A percentile compares a stretch with the other conserved stretches of the same genome.
These are phyloP conservation scores for Colletotrichum cereale DNA, from an alignment of 2,329 filamentous ascomycete species.

Conservation along the genomic window DNA sequence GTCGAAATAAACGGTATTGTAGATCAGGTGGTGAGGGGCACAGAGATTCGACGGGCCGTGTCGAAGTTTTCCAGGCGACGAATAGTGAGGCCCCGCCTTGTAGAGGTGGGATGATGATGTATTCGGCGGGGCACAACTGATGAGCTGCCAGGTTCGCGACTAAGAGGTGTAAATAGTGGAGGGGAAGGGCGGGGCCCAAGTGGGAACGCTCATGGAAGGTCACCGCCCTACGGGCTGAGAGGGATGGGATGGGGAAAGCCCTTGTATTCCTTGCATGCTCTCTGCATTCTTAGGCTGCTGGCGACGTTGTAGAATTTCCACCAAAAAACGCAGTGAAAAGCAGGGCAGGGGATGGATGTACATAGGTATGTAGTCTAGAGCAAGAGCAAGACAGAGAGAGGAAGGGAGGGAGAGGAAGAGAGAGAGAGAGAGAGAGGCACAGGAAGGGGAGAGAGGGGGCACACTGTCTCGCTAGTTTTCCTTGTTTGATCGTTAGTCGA, in stretches of 20 bases:
- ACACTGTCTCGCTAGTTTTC: constrained; percentile 1
- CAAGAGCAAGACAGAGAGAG: too few relatives aligned
- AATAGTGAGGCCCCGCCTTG: constrained; percentile 28
- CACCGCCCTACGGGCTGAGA: constrained; percentile 23
- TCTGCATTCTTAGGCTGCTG: constrained; percentile 2
- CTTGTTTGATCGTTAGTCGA: not conserved
- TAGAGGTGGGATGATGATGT: constrained; percentile 38
- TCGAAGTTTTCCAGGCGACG: constrained; percentile 36
- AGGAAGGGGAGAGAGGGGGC: not conserved
- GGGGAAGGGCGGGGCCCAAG: constrained; percentile 2
- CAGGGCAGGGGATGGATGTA: not conserved
- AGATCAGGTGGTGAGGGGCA: constrained; percentile 13
- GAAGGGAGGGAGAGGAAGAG: too few relatives aligned
- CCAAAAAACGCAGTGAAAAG: constrained; percentile 23
- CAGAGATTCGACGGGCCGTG: not conserved
- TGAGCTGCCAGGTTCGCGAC: constrained; percentile 23
- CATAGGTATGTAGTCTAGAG: too few relatives aligned
- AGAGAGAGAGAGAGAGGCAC: too few relatives aligned
- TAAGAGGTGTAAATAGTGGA: constrained; percentile 10
- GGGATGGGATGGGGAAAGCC: not conserved
- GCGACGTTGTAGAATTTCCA: constrained; percentile 10
- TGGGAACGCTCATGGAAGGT: constrained; percentile 1
- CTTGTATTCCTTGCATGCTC: constrained; percentile 5
- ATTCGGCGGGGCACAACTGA: constrained; percentile 30
- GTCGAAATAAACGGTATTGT: constrained; percentile 27